These are phyloP conservation scores for Elymus sibiricus DNA, from an alignment of 176 grass and related monocot species.

Conservation along the genomic window DNA sequence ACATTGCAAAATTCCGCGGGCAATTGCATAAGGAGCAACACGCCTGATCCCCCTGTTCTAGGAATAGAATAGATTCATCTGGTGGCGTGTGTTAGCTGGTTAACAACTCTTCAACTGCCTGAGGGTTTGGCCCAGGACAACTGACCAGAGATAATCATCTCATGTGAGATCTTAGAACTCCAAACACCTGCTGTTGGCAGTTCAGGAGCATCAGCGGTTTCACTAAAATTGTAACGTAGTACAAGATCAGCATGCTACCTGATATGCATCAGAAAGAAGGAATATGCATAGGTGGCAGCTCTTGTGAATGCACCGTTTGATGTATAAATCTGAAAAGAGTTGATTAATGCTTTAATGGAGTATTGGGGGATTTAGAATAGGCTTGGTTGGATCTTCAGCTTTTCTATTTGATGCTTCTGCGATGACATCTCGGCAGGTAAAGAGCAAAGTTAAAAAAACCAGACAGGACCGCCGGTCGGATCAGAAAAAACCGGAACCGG, in stretches of 20 bases:
- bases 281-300: neutral
- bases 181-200: neutral
- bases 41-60: conserved; percentile 1
- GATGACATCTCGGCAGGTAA: neutral
- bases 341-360: neutral
- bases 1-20: conserved; percentile 35
- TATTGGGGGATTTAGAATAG: neutral
- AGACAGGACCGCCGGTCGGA: too few species aligned
- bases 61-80: conserved; percentile 8
- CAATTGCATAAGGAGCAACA: conserved; percentile 41
- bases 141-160: neutral
- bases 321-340: neutral
- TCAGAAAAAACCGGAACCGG: too few species aligned
- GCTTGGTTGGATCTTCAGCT: neutral
- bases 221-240: neutral
- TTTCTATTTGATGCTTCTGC: neutral
- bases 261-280: neutral
- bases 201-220: neutral
- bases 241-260: neutral
- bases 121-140: neutral
- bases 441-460: neutral
- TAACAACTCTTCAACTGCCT: neutral
- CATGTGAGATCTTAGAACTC: neutral
- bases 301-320: neutral
- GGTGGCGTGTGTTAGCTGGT: neutral